These are phyloP conservation scores for Trichoderma koningiopsis DNA, from an alignment of 2,329 filamentous ascomycete genomes.

Conservation along the genomic window DNA sequence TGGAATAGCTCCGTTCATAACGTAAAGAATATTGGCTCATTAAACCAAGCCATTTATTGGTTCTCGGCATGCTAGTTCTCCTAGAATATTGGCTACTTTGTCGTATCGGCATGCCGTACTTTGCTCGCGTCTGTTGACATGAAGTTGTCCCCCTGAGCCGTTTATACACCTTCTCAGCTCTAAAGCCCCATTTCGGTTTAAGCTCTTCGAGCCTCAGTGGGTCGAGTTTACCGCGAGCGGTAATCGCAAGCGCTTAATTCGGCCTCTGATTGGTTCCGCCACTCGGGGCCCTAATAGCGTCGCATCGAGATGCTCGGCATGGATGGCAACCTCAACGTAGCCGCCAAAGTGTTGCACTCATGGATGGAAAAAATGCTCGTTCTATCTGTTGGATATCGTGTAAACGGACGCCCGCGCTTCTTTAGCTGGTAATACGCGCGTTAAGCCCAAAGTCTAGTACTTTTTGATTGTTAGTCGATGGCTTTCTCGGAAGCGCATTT, in stretches of 20 bases:
- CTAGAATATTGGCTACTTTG: background rate
- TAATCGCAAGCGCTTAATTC: slow-evolving; percentile 38
- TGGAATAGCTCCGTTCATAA: background rate
- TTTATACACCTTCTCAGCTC: background rate
- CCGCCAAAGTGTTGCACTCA: slow-evolving; percentile 13
- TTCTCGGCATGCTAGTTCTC: background rate
- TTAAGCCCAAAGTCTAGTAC: slow-evolving; percentile 3
- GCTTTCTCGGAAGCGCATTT: background rate
- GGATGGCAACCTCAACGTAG: slow-evolving; percentile 26
- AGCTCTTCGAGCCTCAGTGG: slow-evolving; percentile 32
- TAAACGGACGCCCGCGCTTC: background rate
- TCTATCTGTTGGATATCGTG: slow-evolving; percentile 1
- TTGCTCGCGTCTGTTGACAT: slow-evolving; percentile 7
- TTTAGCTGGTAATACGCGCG: slow-evolving; percentile 14
- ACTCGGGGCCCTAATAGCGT: slow-evolving; percentile 29
- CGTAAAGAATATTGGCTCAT: background rate
- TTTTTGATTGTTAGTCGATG: background rate
- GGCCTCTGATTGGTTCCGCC: slow-evolving; percentile 33
- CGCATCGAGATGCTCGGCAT: slow-evolving; percentile 29
- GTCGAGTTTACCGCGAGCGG: slow-evolving; percentile 34
- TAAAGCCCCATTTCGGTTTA: slow-evolving; percentile 25
- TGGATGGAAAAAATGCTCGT: slow-evolving; percentile 3
- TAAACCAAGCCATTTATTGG: background rate
- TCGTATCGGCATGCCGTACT: background rate
- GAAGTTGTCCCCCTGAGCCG: slow-evolving; percentile 12